Evolutionary conservation across 352 stramenopile genomes (phyloP).

Genomic region (Globisporangium spiculum): DNA sequence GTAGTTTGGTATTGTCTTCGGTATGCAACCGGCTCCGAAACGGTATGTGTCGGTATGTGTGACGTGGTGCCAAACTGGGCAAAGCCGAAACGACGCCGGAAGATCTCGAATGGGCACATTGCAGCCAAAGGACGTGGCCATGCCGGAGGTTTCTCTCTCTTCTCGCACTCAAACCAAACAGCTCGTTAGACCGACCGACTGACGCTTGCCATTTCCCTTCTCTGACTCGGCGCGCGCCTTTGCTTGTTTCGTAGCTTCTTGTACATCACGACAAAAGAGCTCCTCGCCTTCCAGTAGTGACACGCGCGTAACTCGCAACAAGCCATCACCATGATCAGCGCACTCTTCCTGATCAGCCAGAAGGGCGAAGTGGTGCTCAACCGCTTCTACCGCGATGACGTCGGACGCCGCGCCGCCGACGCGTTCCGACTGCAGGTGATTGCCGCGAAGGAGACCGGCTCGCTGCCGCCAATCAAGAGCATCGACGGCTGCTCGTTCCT

Average conservation of each 20-base stretch:
- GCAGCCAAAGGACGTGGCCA: constrained; percentile 9
- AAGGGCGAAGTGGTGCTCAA: constrained; percentile 84
- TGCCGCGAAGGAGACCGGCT: constrained; percentile 95
- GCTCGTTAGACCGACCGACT: neutral
- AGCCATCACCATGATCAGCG: constrained; percentile 60
- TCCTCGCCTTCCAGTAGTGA: neutral
- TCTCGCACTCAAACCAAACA: neutral
- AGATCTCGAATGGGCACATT: constrained; percentile 13
- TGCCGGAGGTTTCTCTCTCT: constrained; percentile 9
- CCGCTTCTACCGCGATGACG: constrained; percentile 79
- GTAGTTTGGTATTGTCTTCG: neutral
- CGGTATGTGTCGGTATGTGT: neutral
- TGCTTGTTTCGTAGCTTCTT: neutral
- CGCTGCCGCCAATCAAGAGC: constrained; percentile 91
- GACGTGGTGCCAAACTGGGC: neutral
- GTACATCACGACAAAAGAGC: neutral
- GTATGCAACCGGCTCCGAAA: neutral
- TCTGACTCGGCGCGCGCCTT: neutral
- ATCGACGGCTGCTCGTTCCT: constrained; percentile 98
- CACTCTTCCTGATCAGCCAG: constrained; percentile 77
- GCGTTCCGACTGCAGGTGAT: constrained; percentile 89
- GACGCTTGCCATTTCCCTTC: constrained; percentile 12
- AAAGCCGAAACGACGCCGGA: constrained; percentile 9
- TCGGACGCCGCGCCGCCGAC: constrained; percentile 66
- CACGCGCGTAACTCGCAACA: neutral